A percentile compares a stretch with the other conserved stretches of the same genome.
Evolutionary conservation across 805 yeast species (phyloP).

Genomic region (Metschnikowia bowlesiae): DNA sequence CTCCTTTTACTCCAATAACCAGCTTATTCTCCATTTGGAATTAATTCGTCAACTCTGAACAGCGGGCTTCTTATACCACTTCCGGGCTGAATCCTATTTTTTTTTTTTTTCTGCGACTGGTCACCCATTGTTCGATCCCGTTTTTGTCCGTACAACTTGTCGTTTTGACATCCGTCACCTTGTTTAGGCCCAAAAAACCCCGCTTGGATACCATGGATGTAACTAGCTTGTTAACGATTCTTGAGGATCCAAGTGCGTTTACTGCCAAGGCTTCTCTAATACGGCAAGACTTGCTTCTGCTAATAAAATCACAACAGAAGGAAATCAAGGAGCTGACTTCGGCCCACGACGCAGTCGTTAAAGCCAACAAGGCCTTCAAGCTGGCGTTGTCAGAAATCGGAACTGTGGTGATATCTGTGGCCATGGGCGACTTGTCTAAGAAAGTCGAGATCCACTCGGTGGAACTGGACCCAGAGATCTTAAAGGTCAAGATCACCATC

Average conservation of each 20-base stretch:
- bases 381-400: constrained; percentile 76
- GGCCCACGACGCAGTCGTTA: constrained; percentile 33
- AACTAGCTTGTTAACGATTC: constrained; percentile 28
- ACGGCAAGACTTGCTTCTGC: constrained; percentile 28
- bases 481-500: constrained; percentile 74
- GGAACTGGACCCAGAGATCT: constrained; percentile 74
- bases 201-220: constrained; percentile 29
- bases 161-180: constrained; percentile 12
- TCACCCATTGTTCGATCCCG: not conserved
- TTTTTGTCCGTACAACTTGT: not conserved
- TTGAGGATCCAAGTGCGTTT: constrained; percentile 37
- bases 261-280: constrained; percentile 24
- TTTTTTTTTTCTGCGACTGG: not conserved
- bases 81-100: too few relatives aligned
- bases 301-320: constrained; percentile 28
- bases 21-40: not conserved
- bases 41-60: too few relatives aligned
- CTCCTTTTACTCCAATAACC: not conserved
- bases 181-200: constrained; percentile 15
- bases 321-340: constrained; percentile 23
- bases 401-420: constrained; percentile 81
- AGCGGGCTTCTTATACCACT: too few relatives aligned
- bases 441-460: constrained; percentile 70
- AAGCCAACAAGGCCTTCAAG: constrained; percentile 67
- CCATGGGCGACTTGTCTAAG: constrained; percentile 81